phyloP scores from a whole-genome alignment of 2,329 filamentous ascomycete genomes.

The Diaporthe sp. region DNA sequence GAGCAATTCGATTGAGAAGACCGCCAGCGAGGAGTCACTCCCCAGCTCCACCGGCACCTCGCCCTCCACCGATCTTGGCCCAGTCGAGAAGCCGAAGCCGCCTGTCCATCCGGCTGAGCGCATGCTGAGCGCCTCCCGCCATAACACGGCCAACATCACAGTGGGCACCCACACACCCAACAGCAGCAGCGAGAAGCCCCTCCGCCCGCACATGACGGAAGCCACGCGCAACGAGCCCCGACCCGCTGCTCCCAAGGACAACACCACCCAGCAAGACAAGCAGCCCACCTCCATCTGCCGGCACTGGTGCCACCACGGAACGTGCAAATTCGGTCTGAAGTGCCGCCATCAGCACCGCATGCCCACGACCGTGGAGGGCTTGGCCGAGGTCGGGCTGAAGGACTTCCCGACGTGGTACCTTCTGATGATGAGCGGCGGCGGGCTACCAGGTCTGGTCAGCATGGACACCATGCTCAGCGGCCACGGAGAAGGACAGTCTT shows the following conservation, averaged over 20 bases:
- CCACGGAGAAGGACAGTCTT: background rate
- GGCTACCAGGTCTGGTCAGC: background rate
- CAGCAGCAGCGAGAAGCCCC: background rate
- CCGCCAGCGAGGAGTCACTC: background rate
- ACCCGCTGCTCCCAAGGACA: slow-evolving; percentile 15
- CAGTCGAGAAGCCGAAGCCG: background rate
- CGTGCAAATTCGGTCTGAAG: slow-evolving; percentile 59
- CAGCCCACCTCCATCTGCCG: slow-evolving; percentile 52
- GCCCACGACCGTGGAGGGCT: slow-evolving; percentile 58
- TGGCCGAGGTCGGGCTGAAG: slow-evolving; percentile 58
- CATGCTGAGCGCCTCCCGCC: slow-evolving; percentile 23
- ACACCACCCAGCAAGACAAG: slow-evolving; percentile 13
- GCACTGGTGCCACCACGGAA: slow-evolving; percentile 64
- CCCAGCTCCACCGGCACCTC: background rate
- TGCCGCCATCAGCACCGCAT: slow-evolving; percentile 64
- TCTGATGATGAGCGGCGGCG: slow-evolving; percentile 27
- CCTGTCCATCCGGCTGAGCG: background rate
- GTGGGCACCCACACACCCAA: background rate
- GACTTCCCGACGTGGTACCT: slow-evolving; percentile 61
- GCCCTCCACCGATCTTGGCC: background rate
- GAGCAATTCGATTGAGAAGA: background rate
- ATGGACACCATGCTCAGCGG: background rate
- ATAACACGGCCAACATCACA: background rate
- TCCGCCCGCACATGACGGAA: slow-evolving; percentile 28
- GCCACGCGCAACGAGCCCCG: background rate